phyloP scores from a whole-genome alignment of 441 rosid species.

The Francoa sonchifolia region DNA sequence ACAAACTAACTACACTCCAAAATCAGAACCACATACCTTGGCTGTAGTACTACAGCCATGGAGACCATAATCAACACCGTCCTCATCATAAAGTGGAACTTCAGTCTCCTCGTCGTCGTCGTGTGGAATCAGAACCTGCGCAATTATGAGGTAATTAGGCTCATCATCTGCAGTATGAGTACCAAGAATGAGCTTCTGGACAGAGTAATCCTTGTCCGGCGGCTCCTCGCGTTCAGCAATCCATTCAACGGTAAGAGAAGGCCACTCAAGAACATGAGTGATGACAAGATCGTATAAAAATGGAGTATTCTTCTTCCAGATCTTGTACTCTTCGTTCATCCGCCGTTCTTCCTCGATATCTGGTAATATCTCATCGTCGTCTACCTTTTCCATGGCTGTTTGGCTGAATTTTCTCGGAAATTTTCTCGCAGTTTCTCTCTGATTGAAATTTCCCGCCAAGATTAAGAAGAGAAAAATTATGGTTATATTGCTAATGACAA shows the following conservation, averaged over 20 bases:
- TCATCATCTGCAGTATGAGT: constrained; percentile 96
- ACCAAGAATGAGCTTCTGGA: constrained; percentile 94
- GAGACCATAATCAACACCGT: constrained; percentile 72
- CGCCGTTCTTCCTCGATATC: constrained; percentile 81
- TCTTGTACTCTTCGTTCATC: constrained; percentile 90
- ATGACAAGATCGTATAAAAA: constrained; percentile 60
- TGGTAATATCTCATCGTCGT: constrained; percentile 85
- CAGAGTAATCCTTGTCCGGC: constrained; percentile 71
- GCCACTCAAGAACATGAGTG: constrained; percentile 98
- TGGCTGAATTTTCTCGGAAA: no score
- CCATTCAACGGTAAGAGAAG: constrained; percentile 95
- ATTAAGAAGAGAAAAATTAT: no score
- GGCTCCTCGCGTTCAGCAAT: constrained; percentile 88
- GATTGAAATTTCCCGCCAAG: no score
- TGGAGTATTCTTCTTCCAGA: constrained; percentile 89
- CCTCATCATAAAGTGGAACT: constrained; percentile 83
- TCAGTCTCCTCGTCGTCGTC: constrained; percentile 81
- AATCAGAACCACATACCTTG: constrained; percentile 30
- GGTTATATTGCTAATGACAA: no score
- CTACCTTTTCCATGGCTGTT: constrained; percentile 63
- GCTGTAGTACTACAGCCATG: constrained; percentile 80
- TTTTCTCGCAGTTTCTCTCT: no score
- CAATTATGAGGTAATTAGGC: constrained; percentile 90
- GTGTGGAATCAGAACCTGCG: constrained; percentile 88
- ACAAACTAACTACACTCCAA: no score